Conservation (phyloP, 106 monocot genomes). For the Dendrobium catenatum region DNA sequence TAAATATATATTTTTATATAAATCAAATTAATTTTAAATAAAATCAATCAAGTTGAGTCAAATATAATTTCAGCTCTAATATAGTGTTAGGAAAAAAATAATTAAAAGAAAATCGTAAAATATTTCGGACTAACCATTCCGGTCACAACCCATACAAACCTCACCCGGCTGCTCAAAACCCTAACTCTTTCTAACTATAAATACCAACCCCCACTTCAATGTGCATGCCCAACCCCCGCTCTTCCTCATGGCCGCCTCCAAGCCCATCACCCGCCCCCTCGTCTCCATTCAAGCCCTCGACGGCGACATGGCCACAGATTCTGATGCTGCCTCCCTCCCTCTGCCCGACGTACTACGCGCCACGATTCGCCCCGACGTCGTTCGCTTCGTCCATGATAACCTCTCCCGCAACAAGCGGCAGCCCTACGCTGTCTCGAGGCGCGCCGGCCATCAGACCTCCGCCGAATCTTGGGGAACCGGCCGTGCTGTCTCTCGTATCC, state of each 20-base stretch:
- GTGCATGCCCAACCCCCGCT: background rate
- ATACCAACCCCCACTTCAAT: background rate
- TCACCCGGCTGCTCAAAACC: background rate
- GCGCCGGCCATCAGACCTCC: constrained; percentile 84
- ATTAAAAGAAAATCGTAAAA: too few relatives aligned
- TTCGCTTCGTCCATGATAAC: constrained; percentile 43
- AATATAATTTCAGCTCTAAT: too few relatives aligned
- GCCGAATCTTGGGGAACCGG: constrained; percentile 89
- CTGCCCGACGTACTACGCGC: constrained; percentile 57
- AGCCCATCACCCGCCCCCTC: constrained; percentile 44
- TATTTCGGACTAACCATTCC: too few relatives aligned
- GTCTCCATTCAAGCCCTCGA: constrained; percentile 8
- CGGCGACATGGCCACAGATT: constrained; percentile 5
- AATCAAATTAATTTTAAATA: too few relatives aligned
- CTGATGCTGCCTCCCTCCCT: constrained; percentile 19
- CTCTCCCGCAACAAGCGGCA: constrained; percentile 50
- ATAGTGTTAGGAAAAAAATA: too few relatives aligned
- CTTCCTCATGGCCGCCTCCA: constrained; percentile 39
- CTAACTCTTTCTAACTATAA: background rate
- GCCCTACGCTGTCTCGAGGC: constrained; percentile 62
- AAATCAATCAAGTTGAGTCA: too few relatives aligned
- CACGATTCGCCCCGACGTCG: constrained; percentile 65
- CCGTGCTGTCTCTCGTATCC: constrained; percentile 84
- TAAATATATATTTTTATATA: too few relatives aligned
- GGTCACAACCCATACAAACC: too few relatives aligned